A percentile compares a stretch with the other conserved stretches of the same genome.
Conservation (phyloP, 78 protist species). For the Dictyostelium discoideum region dicty_2.7 NC_007088.5:7765501-7766000, state of each 20-base stretch:
- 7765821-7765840: neutral
- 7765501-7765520: neutral
- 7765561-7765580: neutral
- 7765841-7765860: neutral
- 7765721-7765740: neutral
- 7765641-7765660: neutral
- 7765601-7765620: neutral
- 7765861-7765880: neutral
- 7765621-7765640: neutral
- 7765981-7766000: neutral
- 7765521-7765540: conserved; percentile 4
- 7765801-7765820: neutral
- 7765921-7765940: neutral
- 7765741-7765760: conserved; percentile 1
- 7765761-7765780: neutral
- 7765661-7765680: neutral
- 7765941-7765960: neutral
- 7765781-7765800: neutral
- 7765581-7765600: conserved; percentile 4
- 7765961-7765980: neutral
- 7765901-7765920: neutral
- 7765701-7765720: neutral
- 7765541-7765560: neutral
- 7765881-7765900: neutral
- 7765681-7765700: neutral